Evolutionary conservation across 2,329 filamentous ascomycete genomes (phyloP).

Genomic region (Eutypa lata): DNA sequence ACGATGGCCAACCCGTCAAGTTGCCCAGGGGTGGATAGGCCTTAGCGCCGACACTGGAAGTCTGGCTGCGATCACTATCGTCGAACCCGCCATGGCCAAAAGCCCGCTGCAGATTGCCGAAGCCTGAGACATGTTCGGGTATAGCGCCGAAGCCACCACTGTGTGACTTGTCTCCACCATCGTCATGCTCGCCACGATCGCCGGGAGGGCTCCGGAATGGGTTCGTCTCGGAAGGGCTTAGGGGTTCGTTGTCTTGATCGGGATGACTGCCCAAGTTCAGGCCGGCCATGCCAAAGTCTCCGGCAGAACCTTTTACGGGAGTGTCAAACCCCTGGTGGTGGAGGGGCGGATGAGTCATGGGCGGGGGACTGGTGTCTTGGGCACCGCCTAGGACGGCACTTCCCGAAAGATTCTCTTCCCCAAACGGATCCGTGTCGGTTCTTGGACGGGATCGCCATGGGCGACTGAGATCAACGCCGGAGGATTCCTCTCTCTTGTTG

Average conservation of each 20-base stretch:
- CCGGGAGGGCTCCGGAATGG: constrained; percentile 89
- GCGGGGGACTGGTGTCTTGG: constrained; percentile 61
- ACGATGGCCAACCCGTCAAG: constrained; percentile 62
- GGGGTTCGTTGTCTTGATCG: constrained; percentile 63
- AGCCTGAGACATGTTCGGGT: constrained; percentile 43
- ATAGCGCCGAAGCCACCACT: constrained; percentile 51
- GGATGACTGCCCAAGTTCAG: constrained; percentile 56
- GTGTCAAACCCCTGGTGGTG: constrained; percentile 47
- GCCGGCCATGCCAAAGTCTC: constrained; percentile 62
- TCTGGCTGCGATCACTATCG: constrained; percentile 87
- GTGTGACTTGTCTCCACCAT: constrained; percentile 46
- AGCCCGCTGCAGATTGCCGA: constrained; percentile 45
- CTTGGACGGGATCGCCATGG: constrained; percentile 60
- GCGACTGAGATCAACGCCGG: constrained; percentile 35
- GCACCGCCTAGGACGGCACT: constrained; percentile 73
- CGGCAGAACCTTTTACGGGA: constrained; percentile 50
- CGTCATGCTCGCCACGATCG: constrained; percentile 63
- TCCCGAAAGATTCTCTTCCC: constrained; percentile 61
- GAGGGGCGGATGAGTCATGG: constrained; percentile 29
- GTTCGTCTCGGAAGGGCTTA: constrained; percentile 93
- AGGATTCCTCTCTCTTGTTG: constrained; percentile 52
- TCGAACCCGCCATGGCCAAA: constrained; percentile 51
- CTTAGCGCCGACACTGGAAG: constrained; percentile 80
- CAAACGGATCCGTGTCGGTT: constrained; percentile 73
- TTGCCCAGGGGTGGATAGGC: constrained; percentile 63